A percentile compares a stretch with the other conserved stretches of the same genome.
These are phyloP conservation scores for Triticum aestivum DNA, from an alignment of 176 grass and related monocot species.

Conservation along the genomic window DNA sequence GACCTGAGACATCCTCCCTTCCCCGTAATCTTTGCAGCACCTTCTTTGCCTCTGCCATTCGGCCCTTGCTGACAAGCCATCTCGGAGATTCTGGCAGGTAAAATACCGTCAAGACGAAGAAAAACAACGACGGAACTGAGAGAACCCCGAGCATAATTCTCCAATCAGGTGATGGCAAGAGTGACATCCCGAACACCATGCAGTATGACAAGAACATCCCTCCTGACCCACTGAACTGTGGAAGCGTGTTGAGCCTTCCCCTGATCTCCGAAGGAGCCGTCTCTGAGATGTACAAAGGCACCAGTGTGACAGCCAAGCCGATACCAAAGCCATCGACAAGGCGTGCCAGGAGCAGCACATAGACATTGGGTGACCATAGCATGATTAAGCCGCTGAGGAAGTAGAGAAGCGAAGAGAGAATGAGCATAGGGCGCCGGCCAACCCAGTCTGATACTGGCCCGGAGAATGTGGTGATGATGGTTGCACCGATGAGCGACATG, in stretches of 20 bases:
- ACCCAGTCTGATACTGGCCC: conserved; percentile 70
- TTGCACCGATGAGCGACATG: conserved; percentile 90
- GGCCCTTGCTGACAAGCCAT: conserved; percentile 92
- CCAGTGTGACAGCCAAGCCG: conserved; percentile 74
- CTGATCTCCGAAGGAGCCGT: conserved; percentile 88
- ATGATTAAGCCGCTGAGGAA: conserved; percentile 78
- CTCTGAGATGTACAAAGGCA: conserved; percentile 93
- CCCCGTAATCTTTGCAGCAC: conserved; percentile 72
- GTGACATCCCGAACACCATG: conserved; percentile 90
- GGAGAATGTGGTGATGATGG: conserved; percentile 82
- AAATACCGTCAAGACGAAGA: conserved; percentile 69
- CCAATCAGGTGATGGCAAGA: conserved; percentile 71
- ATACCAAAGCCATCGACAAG: conserved; percentile 87
- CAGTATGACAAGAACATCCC: conserved; percentile 97
- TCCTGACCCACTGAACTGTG: conserved; percentile 79
- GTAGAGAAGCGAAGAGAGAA: conserved; percentile 70
- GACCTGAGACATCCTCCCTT: conserved; percentile 91
- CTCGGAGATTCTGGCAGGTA: conserved; percentile 89
- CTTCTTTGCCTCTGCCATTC: conserved; percentile 79
- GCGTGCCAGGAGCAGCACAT: conserved; percentile 72
- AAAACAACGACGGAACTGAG: conserved; percentile 68
- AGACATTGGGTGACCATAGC: conserved; percentile 87
- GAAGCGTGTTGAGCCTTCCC: conserved; percentile 75
- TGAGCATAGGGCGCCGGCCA: conserved; percentile 78
- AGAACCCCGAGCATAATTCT: conserved; percentile 94